Conservation (phyloP, 352 stramenopile species). For the Globisporangium uncinulatum region DNA sequence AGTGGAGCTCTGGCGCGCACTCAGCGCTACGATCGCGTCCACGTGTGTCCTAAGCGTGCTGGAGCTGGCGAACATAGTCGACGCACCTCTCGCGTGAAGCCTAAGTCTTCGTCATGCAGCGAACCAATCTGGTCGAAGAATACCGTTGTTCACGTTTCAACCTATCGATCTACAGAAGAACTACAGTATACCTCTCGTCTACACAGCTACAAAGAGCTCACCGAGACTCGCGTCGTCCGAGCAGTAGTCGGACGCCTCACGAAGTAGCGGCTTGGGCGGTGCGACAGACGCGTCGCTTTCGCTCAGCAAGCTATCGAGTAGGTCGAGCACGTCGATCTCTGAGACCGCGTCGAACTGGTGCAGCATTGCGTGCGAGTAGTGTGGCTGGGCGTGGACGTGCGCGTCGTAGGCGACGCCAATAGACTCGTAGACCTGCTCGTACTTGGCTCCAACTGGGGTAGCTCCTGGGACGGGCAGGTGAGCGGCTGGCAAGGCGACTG, state of each 20-base stretch:
- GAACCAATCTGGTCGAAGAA: background rate
- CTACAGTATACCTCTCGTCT: background rate
- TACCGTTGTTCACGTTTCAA: background rate
- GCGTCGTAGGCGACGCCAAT: background rate
- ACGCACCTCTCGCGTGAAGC: background rate
- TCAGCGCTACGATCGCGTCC: conserved; percentile 21
- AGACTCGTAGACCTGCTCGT: background rate
- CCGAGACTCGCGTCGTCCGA: background rate
- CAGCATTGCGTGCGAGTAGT: background rate
- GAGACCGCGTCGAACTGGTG: background rate
- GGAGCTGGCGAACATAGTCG: conserved; percentile 10
- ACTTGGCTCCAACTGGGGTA: background rate
- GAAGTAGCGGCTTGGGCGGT: background rate
- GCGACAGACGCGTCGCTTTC: background rate
- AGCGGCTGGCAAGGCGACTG: background rate
- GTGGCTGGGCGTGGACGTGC: background rate
- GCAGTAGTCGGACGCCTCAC: background rate
- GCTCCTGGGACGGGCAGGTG: background rate
- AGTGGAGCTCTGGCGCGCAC: conserved; percentile 27
- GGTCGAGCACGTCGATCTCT: background rate
- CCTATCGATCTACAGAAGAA: background rate
- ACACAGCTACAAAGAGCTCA: background rate
- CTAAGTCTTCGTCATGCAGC: background rate
- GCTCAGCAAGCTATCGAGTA: background rate
- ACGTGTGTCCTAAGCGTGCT: conserved; percentile 21